Conservation (phyloP, 2,329 filamentous ascomycete species). For the Amauroascus verrucosus region DNA sequence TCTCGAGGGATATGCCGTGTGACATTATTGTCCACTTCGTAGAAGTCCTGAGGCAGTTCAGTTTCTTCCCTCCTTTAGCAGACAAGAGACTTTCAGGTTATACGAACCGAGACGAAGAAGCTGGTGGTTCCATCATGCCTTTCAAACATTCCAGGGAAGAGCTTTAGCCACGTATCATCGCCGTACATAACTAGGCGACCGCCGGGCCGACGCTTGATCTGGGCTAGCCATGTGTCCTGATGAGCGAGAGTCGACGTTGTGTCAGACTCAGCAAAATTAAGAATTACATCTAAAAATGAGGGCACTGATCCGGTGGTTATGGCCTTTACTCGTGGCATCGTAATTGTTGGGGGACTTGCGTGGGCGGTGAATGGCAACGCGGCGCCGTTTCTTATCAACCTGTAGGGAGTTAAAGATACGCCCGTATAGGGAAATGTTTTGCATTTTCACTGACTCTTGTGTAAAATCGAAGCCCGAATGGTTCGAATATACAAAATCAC, state of each 20-base stretch:
- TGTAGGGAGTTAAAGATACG: constrained; percentile 31
- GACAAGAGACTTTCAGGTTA: background rate
- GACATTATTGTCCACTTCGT: constrained; percentile 94
- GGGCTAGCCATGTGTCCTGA: constrained; percentile 93
- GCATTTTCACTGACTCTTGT: constrained; percentile 53
- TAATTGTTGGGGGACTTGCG: constrained; percentile 93
- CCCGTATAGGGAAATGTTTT: background rate
- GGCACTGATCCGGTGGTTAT: constrained; percentile 97
- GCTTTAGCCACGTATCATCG: constrained; percentile 95
- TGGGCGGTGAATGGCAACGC: constrained; percentile 92
- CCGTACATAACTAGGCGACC: constrained; percentile 89
- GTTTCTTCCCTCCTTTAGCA: background rate
- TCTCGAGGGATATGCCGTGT: constrained; percentile 77
- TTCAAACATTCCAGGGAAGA: constrained; percentile 83
- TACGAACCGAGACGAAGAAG: constrained; percentile 86
- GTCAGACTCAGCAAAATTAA: constrained; percentile 93
- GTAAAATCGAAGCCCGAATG: constrained; percentile 77
- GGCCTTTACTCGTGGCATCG: constrained; percentile 94
- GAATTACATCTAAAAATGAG: constrained; percentile 90
- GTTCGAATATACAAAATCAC: constrained; percentile 83
- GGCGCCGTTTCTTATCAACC: constrained; percentile 69
- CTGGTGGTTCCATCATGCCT: constrained; percentile 87
- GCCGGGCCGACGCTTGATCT: constrained; percentile 61
- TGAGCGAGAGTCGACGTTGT: constrained; percentile 74
- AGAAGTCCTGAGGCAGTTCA: constrained; percentile 62